Evolutionary conservation across 1,139 yeast species (phyloP), one percentile per base, ranked within the genome.

Genomic region (Spathaspora sp.): DNA sequence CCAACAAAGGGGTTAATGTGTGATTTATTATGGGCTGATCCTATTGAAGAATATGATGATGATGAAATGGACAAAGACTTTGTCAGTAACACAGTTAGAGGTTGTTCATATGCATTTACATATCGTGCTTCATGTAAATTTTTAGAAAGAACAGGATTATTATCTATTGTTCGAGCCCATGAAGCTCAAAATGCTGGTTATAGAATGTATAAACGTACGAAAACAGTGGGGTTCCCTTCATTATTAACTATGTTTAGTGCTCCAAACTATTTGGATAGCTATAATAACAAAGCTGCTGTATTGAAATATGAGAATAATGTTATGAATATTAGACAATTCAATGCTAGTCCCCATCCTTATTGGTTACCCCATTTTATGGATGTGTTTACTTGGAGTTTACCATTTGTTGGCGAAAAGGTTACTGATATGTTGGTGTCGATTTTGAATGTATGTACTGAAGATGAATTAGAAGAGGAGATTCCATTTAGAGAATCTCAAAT

Each of bases 121-220:
- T 93, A 87, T 63, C 80, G 79, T 47, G 98, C 98, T 0, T 81
- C 89, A 2, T 87, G 96, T 58, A 80, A 80, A 43, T 93, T 93
- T 56, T 72, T 93, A 58, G 89, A 87, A 57, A 75, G 84, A 50
- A 93, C 91, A 39, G 88, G 89, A 26, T 70, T 93, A 43, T 70
- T 93, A 41, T 86, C 93, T 10, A 81, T 93, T 37, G 90, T 93
- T 44, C 77, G 99, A 51, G 99, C 98, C 1, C 99, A 93, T 64
- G 98, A 93, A 67, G 98, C 98, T 1, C 99, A 93, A 65, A 97
- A 93, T 66, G 95, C 95, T 13, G 99, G 99, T 24, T 93, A 90
- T 68, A 75, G 97, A 63, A 93, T 95, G 87, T 93, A 93, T 68
- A 86, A 86, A 56, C 81, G 89, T 56, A 89, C 97, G 2, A 80